These are phyloP conservation scores for Arthrobotrys sphaeroides DNA, from an alignment of 2,329 filamentous ascomycete species.

Conservation along the genomic window DNA sequence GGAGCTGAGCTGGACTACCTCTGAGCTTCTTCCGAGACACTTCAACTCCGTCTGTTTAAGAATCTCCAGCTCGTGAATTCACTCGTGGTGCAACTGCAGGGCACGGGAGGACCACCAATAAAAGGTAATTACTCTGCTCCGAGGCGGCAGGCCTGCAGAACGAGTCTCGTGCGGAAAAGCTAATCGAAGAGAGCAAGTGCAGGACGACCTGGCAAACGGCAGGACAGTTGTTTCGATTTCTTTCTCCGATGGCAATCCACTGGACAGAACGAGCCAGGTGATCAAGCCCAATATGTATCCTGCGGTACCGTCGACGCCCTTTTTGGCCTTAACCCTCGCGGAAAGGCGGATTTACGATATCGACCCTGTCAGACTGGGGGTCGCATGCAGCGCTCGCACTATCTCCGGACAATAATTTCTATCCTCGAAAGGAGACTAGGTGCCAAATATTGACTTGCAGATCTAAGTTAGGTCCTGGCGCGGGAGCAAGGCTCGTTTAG, in stretches of 20 bases:
- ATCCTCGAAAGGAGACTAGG: not conserved
- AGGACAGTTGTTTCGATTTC: slow-evolving; percentile 28
- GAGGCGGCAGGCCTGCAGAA: slow-evolving; percentile 27
- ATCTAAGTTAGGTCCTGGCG: slow-evolving; percentile 19
- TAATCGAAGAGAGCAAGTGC: slow-evolving; percentile 24
- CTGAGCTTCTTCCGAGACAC: not conserved
- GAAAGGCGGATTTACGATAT: slow-evolving; percentile 34
- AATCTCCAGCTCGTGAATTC: slow-evolving; percentile 14
- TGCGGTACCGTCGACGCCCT: slow-evolving; percentile 22
- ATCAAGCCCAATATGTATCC: slow-evolving; percentile 36
- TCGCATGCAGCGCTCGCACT: not conserved
- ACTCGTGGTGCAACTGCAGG: slow-evolving; percentile 8
- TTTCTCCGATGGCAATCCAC: not conserved
- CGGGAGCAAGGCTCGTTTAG: not conserved
- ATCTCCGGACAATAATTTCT: not conserved
- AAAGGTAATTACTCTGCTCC: slow-evolving; percentile 22
- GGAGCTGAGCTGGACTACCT: not conserved
- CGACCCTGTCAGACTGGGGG: slow-evolving; percentile 17
- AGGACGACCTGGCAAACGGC: slow-evolving; percentile 11
- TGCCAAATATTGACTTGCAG: slow-evolving; percentile 22
- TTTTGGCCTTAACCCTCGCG: slow-evolving; percentile 24
- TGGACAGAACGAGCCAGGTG: slow-evolving; percentile 21
- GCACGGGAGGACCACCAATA: slow-evolving; percentile 15
- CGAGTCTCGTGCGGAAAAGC: slow-evolving; percentile 14
- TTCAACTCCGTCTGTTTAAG: not conserved